A percentile compares a stretch with the other conserved stretches of the same genome.
These are phyloP conservation scores for Penicillium verrucosum DNA, from an alignment of 2,329 filamentous ascomycete genomes.

Conservation along the genomic window DNA sequence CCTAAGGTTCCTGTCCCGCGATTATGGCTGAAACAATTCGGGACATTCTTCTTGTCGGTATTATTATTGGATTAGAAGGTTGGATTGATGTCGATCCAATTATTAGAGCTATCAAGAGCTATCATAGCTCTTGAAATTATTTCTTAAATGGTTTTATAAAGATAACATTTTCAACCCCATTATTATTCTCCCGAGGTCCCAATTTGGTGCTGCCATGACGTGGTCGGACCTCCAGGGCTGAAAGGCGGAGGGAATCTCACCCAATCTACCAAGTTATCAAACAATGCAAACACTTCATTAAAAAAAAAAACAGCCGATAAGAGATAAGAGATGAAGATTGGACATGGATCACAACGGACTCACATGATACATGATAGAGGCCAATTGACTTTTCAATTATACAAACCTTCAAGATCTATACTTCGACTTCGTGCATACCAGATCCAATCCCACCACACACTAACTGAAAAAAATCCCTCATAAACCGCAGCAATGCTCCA, in stretches of 20 bases:
- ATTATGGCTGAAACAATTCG: constrained; percentile 14
- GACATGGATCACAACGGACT: not conserved
- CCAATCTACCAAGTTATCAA: constrained; percentile 3
- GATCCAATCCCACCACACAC: not conserved
- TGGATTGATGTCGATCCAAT: not conserved
- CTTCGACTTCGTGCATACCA: not conserved
- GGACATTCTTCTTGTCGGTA: not conserved
- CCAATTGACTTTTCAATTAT: not conserved
- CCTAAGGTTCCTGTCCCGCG: constrained; percentile 5
- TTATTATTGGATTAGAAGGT: not conserved
- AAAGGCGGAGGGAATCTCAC: not conserved
- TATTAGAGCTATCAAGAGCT: not conserved
- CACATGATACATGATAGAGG: not conserved
- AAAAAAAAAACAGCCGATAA: not conserved
- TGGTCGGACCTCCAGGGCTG: constrained; percentile 7
- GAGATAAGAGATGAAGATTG: not conserved
- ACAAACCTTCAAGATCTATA: not conserved
- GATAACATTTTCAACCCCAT: not conserved
- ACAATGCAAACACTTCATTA: constrained; percentile 5
- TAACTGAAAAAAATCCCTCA: not conserved
- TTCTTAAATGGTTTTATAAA: not conserved
- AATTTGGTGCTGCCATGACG: not conserved
- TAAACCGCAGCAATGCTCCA: constrained; percentile 26
- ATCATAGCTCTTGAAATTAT: not conserved
- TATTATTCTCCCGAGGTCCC: no score